Evolutionary conservation across 371 early-diverging fungal species (phyloP).

Genomic region (Mucor indicus): DNA sequence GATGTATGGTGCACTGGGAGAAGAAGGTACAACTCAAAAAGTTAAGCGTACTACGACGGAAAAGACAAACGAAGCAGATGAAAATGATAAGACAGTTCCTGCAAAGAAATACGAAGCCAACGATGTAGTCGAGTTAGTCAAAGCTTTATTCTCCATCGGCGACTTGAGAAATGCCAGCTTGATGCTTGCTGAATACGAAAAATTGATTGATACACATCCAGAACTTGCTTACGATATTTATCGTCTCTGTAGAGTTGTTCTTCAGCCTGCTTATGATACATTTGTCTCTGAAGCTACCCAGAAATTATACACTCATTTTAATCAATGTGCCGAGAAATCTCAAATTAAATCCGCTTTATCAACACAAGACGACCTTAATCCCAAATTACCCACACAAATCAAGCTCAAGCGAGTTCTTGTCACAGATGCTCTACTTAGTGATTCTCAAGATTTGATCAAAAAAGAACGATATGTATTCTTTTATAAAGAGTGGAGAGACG

Average conservation of each 20-base stretch:
- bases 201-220: constrained; percentile 57
- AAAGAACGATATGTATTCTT: constrained; percentile 53
- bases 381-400: constrained; percentile 20
- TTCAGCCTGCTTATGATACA: constrained; percentile 52
- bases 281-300: constrained; percentile 35
- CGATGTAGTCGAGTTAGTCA: constrained; percentile 65
- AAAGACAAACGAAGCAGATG: constrained; percentile 6
- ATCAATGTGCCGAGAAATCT: constrained; percentile 26
- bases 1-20: constrained; percentile 42
- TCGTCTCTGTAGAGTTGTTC: constrained; percentile 54
- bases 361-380: constrained; percentile 9
- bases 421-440: constrained; percentile 24
- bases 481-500: constrained; percentile 55
- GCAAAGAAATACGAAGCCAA: constrained; percentile 24
- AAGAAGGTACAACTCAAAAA: constrained; percentile 37
- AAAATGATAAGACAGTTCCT: background rate
- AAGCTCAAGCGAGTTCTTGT: constrained; percentile 23
- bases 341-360: constrained; percentile 22
- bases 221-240: constrained; percentile 62
- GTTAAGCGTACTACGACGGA: constrained; percentile 8
- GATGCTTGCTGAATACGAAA: constrained; percentile 54
- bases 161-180: constrained; percentile 54
- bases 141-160: constrained; percentile 67
- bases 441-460: constrained; percentile 21
- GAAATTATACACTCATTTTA: constrained; percentile 11